phyloP scores from a whole-genome alignment of 305 asterid genomes.

The Fraxinus greggii region DNA sequence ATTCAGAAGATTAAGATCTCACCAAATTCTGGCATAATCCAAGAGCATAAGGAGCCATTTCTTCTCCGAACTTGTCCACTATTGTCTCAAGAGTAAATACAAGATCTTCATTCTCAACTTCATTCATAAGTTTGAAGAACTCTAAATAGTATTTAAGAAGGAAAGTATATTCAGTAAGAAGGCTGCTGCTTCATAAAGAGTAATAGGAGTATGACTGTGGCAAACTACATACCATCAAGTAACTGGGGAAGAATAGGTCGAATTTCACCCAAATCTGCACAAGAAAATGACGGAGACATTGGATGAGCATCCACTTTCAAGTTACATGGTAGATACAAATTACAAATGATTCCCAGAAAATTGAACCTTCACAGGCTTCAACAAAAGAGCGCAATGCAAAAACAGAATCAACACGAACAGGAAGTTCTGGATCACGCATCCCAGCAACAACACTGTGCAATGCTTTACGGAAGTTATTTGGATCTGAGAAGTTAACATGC shows the following conservation, averaged over 20 bases:
- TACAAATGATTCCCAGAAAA: slow-evolving; percentile 8
- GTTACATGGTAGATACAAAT: neutral
- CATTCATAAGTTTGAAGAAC: slow-evolving; percentile 92
- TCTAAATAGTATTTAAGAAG: slow-evolving; percentile 40
- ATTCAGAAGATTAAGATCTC: slow-evolving; percentile 21
- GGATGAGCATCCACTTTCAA: slow-evolving; percentile 12
- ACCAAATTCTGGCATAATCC: slow-evolving; percentile 98
- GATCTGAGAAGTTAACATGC: slow-evolving; percentile 71
- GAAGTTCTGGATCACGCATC: slow-evolving; percentile 96
- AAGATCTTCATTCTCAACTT: slow-evolving; percentile 98
- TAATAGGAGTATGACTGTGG: slow-evolving; percentile 7
- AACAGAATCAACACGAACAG: slow-evolving; percentile 96
- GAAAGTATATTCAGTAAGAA: slow-evolving; percentile 19
- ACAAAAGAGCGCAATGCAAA: slow-evolving; percentile 92
- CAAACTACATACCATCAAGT: slow-evolving; percentile 73
- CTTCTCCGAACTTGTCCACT: slow-evolving; percentile 98
- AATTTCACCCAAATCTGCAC: slow-evolving; percentile 77
- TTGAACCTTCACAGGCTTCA: slow-evolving; percentile 71
- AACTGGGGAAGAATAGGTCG: slow-evolving; percentile 89
- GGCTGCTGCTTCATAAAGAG: slow-evolving; percentile 3
- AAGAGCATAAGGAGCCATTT: slow-evolving; percentile 98
- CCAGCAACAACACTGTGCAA: slow-evolving; percentile 87
- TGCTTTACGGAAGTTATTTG: slow-evolving; percentile 81
- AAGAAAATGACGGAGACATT: slow-evolving; percentile 6
- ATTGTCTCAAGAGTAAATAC: slow-evolving; percentile 97